Conservation (phyloP, 345 rosid genomes). For the Arabis hirsuta region DNA sequence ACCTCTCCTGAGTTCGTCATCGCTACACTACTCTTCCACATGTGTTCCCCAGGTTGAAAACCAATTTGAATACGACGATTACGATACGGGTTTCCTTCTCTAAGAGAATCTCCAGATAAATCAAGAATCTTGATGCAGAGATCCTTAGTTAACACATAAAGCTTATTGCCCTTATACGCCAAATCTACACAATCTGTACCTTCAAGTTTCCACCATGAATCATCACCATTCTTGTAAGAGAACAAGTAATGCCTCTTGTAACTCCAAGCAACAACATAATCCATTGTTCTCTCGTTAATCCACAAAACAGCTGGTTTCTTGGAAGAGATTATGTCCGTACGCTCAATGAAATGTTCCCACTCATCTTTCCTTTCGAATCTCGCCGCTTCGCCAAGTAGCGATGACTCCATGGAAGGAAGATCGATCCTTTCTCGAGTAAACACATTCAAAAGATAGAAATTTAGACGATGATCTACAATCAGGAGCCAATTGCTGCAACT, state of each 20-base stretch:
- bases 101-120: neutral
- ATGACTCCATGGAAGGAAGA: conserved; percentile 24
- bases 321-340: neutral
- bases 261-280: conserved; percentile 6
- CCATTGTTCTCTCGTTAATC: conserved; percentile 8
- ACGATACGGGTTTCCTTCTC: conserved; percentile 2
- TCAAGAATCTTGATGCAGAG: conserved; percentile 14
- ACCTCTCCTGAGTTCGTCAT: conserved; percentile 15
- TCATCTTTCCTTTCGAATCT: neutral
- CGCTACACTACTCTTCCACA: neutral
- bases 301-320: conserved; percentile 1
- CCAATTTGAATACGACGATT: neutral
- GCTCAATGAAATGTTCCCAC: conserved; percentile 10
- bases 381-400: neutral
- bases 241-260: neutral
- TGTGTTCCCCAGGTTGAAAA: neutral
- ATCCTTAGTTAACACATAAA: conserved; percentile 13
- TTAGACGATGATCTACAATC: neutral
- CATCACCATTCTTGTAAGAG: conserved; percentile 28
- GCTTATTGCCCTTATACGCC: neutral
- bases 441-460: conserved; percentile 15
- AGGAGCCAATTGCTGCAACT: conserved; percentile 29
- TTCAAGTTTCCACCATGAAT: neutral
- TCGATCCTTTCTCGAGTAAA: conserved; percentile 21
- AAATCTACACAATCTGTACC: neutral